A percentile compares a stretch with the other conserved stretches of the same genome.
These are phyloP conservation scores for Piper betle DNA, from an alignment of 164 flowering plant species.

Conservation along the genomic window DNA sequence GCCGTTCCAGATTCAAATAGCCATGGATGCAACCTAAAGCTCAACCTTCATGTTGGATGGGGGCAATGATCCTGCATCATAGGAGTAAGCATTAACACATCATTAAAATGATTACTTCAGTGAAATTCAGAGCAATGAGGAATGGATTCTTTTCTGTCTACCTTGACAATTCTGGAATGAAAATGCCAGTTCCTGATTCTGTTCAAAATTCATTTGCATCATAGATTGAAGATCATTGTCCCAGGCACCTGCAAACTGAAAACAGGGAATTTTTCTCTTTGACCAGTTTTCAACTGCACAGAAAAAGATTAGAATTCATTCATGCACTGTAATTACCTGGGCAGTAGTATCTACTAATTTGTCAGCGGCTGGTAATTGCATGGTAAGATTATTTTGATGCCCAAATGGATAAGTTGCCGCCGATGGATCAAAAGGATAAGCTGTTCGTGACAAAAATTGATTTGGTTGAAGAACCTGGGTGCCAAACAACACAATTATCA, in stretches of 20 bases:
- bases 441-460: conserved; percentile 22
- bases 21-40: conserved; percentile 28
- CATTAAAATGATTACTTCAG: too few species aligned
- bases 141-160: conserved; percentile 5
- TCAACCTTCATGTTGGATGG: conserved; percentile 56
- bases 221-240: conserved; percentile 81
- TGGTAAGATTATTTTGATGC: conserved; percentile 24
- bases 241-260: conserved; percentile 50
- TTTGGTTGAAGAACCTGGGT: conserved; percentile 49
- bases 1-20: conserved; percentile 12
- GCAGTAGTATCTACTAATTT: conserved; percentile 31
- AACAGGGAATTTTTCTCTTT: not conserved
- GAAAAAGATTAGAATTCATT: not conserved
- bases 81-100: not conserved
- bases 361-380: conserved; percentile 36
- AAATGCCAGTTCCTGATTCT: conserved; percentile 18
- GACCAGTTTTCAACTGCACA: not conserved
- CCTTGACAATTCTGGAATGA: conserved; percentile 23
- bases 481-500: conserved; percentile 1
- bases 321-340: conserved; percentile 33
- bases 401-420: conserved; percentile 33
- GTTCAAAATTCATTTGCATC: conserved; percentile 82
- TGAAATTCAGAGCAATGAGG: not conserved
- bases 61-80: conserved; percentile 41
- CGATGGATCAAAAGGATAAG: conserved; percentile 35